Evolutionary conservation across 345 rosid species (phyloP).

Genomic region (Turritis glabra): DNA sequence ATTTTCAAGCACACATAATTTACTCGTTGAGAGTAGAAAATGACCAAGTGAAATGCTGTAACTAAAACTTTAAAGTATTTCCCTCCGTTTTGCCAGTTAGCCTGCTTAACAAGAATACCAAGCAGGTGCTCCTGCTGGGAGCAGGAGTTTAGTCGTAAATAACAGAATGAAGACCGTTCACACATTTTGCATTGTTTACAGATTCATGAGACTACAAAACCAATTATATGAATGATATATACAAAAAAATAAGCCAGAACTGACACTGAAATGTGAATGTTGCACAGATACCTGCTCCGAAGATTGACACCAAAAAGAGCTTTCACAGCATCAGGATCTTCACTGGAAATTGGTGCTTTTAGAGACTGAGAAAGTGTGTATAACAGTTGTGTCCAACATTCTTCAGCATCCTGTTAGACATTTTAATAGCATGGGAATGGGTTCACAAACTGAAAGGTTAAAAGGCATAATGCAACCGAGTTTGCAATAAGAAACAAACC

Average conservation of each 20-base stretch:
- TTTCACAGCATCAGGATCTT: slow-evolving; percentile 66
- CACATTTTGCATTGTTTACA: not conserved
- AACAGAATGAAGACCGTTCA: not conserved
- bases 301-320: slow-evolving; percentile 84
- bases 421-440: slow-evolving; percentile 14
- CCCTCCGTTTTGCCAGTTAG: not conserved
- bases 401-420: slow-evolving; percentile 87
- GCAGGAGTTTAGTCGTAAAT: slow-evolving; percentile 4
- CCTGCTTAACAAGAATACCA: slow-evolving; percentile 4
- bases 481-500: slow-evolving; percentile 44
- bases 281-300: slow-evolving; percentile 63
- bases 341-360: slow-evolving; percentile 63
- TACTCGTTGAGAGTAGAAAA: not conserved
- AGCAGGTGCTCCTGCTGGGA: not conserved
- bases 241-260: not conserved
- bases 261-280: slow-evolving; percentile 1
- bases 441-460: slow-evolving; percentile 15
- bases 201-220: slow-evolving; percentile 5
- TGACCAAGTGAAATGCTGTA: not conserved
- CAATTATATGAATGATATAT: not conserved
- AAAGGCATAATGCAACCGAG: not conserved
- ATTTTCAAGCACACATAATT: not conserved
- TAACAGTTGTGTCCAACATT: slow-evolving; percentile 95
- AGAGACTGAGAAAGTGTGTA: slow-evolving; percentile 93
- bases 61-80: not conserved